Percentiles rank a stretch among this genome's conserved stretches.
phyloP scores from a whole-genome alignment of 371 early-diverging fungal genomes.

The Nematocida ausubeli region DNA sequence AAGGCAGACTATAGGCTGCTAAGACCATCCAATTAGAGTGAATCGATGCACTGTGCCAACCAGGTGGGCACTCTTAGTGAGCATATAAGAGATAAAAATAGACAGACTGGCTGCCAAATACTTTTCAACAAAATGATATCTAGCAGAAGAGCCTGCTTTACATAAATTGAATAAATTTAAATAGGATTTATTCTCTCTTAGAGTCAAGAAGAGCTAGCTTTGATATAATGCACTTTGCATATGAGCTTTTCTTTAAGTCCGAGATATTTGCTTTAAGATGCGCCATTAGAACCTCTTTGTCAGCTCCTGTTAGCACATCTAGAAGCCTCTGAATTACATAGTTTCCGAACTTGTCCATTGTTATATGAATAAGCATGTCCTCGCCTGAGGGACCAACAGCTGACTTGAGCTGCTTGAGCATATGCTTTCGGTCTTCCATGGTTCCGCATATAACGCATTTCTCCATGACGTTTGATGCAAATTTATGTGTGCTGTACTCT shows the following conservation, averaged over 20 bases:
- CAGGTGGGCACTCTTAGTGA: too few relatives aligned
- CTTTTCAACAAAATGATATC: too few relatives aligned
- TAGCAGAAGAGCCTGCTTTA: too few relatives aligned
- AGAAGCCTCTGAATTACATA: conserved; percentile 98
- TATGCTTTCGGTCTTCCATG: conserved; percentile 71
- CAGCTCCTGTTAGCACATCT: conserved; percentile 69
- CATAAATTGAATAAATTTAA: too few relatives aligned
- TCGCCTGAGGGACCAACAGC: conserved; percentile 66
- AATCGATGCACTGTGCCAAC: too few relatives aligned
- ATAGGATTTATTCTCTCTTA: conserved; percentile 5
- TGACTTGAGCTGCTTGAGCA: conserved; percentile 78
- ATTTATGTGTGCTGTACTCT: conserved; percentile 78
- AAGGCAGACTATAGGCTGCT: too few relatives aligned
- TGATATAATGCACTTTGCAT: conserved; percentile 67
- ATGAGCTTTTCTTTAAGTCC: conserved; percentile 65
- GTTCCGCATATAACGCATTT: conserved; percentile 71
- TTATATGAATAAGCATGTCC: conserved; percentile 82
- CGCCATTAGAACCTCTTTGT: conserved; percentile 58
- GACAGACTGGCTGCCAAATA: too few relatives aligned
- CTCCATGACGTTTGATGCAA: conserved; percentile 96
- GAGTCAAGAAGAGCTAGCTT: conserved; percentile 49
- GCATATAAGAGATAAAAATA: too few relatives aligned
- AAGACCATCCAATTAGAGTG: too few relatives aligned
- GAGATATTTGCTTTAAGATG: conserved; percentile 57
- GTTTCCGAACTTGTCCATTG: conserved; percentile 94